Base-by-base conservation (phyloP, 768 basidiomycete genomes). In the Tricholoma hemisulphureum region DNA sequence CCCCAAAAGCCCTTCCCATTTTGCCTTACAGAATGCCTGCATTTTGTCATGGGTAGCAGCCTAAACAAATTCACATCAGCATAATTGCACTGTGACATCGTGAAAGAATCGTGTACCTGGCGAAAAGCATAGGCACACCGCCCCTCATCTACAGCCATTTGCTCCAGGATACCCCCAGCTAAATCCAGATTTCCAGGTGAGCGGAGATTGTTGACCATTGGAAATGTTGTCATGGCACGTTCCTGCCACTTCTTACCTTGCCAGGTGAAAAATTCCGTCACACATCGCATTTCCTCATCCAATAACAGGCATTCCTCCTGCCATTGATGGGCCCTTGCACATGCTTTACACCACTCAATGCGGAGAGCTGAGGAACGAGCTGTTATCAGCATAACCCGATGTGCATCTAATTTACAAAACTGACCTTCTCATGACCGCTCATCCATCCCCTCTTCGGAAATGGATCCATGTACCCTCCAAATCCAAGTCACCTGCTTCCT, bases 281-380 rank as follows among this genome's bases (percentile, higher is more conserved):
- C 58, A 1, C 72, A 61, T 1, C 65, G 51, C 73, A 75, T 74
- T 55, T 77, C 75, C 52, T 76, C 75, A 9, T 60, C 46, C 0
- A 77, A 57, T 3, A 76, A 61, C 1, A 64, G 20, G 18, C 68
- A 68, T 51, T 77, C 75, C 53, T 77, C 75, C 23, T 64, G 64
- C 73, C 73, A 76, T 0, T 71, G 63, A 41, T 69, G 59, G 1
- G 69, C 69, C 0, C 71, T 58, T 0, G 74, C 74, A 2, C 63
- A 51, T 0, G 64, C 59, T 46, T 69, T 71, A 37, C 69, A 71
- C 70, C 71, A 73, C 54, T 70, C 67, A 31, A 74, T 61, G 0
- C 62, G 65, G 20, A 73, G 60, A 0, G 58, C 71, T 67, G 51
- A 32, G n/a, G n/a, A n/a, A n/a, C n/a, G n/a, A n/a, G n/a, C n/a